Evolutionary conservation across 768 basidiomycete species (phyloP).

Genomic region (Podaxis sp.): DNA sequence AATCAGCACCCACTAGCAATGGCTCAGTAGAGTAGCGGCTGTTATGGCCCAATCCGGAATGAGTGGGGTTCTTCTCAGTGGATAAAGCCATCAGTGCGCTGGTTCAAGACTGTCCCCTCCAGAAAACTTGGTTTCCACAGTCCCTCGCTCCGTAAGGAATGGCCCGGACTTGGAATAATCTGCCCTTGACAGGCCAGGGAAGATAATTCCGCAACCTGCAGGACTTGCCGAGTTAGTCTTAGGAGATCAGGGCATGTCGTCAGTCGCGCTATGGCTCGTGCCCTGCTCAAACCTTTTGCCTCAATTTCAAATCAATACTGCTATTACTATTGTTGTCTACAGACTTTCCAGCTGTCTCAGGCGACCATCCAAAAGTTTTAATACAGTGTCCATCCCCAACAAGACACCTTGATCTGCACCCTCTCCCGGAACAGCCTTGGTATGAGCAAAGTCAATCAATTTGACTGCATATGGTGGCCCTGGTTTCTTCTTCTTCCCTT

Average conservation of each 20-base stretch:
- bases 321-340: not conserved
- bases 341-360: not conserved
- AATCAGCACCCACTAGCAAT: not conserved
- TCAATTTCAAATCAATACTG: no score
- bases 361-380: conserved; percentile 49
- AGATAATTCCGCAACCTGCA: conserved; percentile 88
- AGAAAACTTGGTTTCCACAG: conserved; percentile 89
- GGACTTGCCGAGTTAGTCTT: conserved; percentile 89
- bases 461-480: conserved; percentile 60
- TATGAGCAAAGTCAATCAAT: conserved; percentile 95
- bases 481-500: conserved; percentile 29
- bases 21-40: conserved; percentile 62
- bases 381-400: conserved; percentile 63
- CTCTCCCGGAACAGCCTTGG: conserved; percentile 56
- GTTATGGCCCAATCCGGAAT: conserved; percentile 84
- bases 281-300: conserved; percentile 72
- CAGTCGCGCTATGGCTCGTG: conserved; percentile 81
- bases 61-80: conserved; percentile 64
- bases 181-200: conserved; percentile 83
- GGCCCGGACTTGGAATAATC: conserved; percentile 76
- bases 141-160: conserved; percentile 58
- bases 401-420: conserved; percentile 82
- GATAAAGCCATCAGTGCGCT: conserved; percentile 68
- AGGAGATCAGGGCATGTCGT: conserved; percentile 82
- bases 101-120: conserved; percentile 93